These are phyloP conservation scores for Quillaja saponaria DNA, from an alignment of 306 rosid species.

Conservation along the genomic window DNA sequence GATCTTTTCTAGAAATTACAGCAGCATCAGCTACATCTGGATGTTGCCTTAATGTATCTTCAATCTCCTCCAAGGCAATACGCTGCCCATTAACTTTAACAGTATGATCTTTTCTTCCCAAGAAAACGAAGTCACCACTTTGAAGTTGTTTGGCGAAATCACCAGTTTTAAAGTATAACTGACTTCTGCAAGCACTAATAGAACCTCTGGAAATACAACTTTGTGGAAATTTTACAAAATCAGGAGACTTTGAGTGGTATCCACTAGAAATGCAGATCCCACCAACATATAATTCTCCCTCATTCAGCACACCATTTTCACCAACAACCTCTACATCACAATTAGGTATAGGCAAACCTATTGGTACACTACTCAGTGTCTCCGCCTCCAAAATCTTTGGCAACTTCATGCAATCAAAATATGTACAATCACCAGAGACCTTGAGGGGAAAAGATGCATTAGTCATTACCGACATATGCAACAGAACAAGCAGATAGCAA, in stretches of 20 bases:
- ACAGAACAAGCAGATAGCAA: no score
- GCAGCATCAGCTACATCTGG: slow-evolving; percentile 69
- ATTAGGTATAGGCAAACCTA: slow-evolving; percentile 75
- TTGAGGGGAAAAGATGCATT: no score
- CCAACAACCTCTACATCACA: slow-evolving; percentile 68
- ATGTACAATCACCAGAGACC: slow-evolving; percentile 95
- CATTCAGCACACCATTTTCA: slow-evolving; percentile 48
- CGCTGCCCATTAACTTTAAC: slow-evolving; percentile 77
- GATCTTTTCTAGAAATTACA: slow-evolving; percentile 50
- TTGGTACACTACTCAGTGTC: slow-evolving; percentile 66
- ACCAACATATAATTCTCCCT: slow-evolving; percentile 78
- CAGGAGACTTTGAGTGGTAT: slow-evolving; percentile 52
- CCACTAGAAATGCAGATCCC: slow-evolving; percentile 77
- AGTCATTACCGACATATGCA: no score
- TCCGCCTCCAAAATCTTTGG: slow-evolving; percentile 65
- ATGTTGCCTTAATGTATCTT: slow-evolving; percentile 63
- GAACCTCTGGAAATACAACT: slow-evolving; percentile 35
- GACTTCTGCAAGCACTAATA: slow-evolving; percentile 25
- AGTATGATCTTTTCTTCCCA: slow-evolving; percentile 88
- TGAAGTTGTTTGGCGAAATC: slow-evolving; percentile 65
- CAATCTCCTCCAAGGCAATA: slow-evolving; percentile 79
- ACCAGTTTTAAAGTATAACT: slow-evolving; percentile 65
- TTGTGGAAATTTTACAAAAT: slow-evolving; percentile 43
- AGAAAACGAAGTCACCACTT: slow-evolving; percentile 76
- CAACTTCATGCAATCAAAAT: slow-evolving; percentile 93